Base-by-base conservation (phyloP, 2,329 filamentous ascomycete species). In the Chaetoscypha palmicola region DNA sequence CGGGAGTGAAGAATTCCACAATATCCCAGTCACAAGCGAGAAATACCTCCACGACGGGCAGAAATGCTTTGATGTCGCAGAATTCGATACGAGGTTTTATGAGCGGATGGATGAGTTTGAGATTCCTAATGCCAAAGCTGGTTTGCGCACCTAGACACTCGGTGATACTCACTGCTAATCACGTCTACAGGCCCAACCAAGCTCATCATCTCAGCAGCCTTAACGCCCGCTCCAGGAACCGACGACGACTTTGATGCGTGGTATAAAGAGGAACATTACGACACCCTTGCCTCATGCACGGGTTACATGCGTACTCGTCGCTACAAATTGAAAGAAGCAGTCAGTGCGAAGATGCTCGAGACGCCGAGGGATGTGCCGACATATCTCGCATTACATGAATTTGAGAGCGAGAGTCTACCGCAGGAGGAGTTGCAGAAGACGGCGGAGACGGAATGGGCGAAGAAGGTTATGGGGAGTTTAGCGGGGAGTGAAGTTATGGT, bases 351-450 rank as follows among this genome's bases (percentile, higher is more conserved):
- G 10, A 26, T 17, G n/a, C 24, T 42, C 5, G 40, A 35, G 10
- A 28, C 20, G 9, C 40, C 31, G 9, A 42, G 31, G 30, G 32
- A 19, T 11, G 22, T 22, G 14, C 46, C 39, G 9, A 41, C 7
- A 8, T 48, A 43, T 32, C 24, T 51, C 35, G 42, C 48, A 5
- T 30, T 50, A n/a, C 48, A 51, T 41, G 48, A 51, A 24, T 51
- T 48, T 44, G 42, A 46, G 19, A 34, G 34, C 17, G 46, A 50
- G 17, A 32, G n/a, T 28, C 34, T 50, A 12, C 48, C 48, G 10
- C 14, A 34, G 28, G 35, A 39, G 12, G 45, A 48, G 17, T 20
- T 50, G 30, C 19, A 40, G 64, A 58, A 44, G 62, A 62, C 40
- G 5, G 34, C 24, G 4, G 36, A 45, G 33, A 50, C 47, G 7